These are phyloP conservation scores for Mucor velutinosus DNA, from an alignment of 371 early-diverging fungal genomes.

Conservation along the genomic window DNA sequence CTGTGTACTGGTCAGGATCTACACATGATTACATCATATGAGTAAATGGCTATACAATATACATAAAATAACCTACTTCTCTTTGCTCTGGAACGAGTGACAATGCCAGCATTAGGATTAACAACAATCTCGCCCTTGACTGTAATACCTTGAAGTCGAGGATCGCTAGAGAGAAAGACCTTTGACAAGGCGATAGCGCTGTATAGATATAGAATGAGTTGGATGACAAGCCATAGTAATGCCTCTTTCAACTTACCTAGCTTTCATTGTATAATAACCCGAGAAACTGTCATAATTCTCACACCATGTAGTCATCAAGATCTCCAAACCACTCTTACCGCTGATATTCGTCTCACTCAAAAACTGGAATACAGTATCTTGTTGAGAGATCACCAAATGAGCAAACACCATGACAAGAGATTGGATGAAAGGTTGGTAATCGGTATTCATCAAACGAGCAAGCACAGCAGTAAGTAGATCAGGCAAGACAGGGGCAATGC, in stretches of 20 bases:
- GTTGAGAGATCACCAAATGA: constrained; percentile 75
- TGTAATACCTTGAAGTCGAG: constrained; percentile 63
- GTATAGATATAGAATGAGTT: constrained; percentile 6
- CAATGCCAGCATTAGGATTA: constrained; percentile 60
- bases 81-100: constrained; percentile 63
- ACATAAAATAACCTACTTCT: constrained; percentile 36
- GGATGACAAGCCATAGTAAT: not conserved
- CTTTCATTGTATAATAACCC: constrained; percentile 76
- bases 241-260: constrained; percentile 56
- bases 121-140: constrained; percentile 85
- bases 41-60: not conserved
- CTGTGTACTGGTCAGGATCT: constrained; percentile 82
- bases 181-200: constrained; percentile 82
- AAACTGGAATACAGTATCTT: constrained; percentile 71
- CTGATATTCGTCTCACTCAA: constrained; percentile 55
- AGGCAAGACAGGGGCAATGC: constrained; percentile 71
- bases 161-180: constrained; percentile 67
- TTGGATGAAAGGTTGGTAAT: constrained; percentile 78
- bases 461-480: constrained; percentile 80
- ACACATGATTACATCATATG: constrained; percentile 19
- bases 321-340: constrained; percentile 64
- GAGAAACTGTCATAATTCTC: constrained; percentile 76
- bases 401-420: constrained; percentile 90
- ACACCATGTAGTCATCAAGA: constrained; percentile 76
- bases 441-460: constrained; percentile 67